A percentile compares a stretch with the other conserved stretches of the same genome.
These are phyloP conservation scores for Thelonectria blattea DNA, from an alignment of 2,329 filamentous ascomycete genomes.

Conservation along the genomic window DNA sequence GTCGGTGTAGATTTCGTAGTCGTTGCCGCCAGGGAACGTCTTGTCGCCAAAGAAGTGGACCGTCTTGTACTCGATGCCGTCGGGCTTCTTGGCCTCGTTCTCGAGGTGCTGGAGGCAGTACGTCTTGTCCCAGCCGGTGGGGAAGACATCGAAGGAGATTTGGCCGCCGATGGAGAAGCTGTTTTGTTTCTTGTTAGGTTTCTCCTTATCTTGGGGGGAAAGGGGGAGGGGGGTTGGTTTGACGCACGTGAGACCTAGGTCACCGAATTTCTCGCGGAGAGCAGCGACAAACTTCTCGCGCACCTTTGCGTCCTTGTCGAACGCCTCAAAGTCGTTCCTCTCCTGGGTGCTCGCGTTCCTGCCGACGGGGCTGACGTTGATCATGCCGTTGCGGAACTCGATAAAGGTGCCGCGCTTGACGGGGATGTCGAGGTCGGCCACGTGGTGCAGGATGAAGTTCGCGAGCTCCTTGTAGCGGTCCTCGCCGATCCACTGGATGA, in stretches of 20 bases:
- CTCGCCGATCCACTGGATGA: conserved; percentile 93
- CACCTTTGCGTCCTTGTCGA: conserved; percentile 79
- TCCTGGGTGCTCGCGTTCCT: conserved; percentile 84
- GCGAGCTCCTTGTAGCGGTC: conserved; percentile 78
- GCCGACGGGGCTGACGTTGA: conserved; percentile 84
- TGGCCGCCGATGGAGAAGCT: conserved; percentile 95
- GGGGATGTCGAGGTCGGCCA: conserved; percentile 83
- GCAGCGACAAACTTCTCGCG: conserved; percentile 76
- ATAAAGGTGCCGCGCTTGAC: conserved; percentile 85
- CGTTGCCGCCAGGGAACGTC: conserved; percentile 88
- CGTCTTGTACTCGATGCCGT: conserved; percentile 78
- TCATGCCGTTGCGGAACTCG: conserved; percentile 91
- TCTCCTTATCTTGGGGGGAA: neutral
- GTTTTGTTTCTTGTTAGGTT: conserved; percentile 10
- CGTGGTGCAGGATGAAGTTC: conserved; percentile 78
- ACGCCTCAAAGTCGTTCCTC: conserved; percentile 81
- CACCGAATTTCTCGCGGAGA: conserved; percentile 80
- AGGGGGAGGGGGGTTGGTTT: conserved; percentile 2
- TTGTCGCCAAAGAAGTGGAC: conserved; percentile 99
- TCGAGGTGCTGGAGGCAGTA: conserved; percentile 92
- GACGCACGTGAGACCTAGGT: conserved; percentile 82
- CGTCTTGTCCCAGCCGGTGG: conserved; percentile 96
- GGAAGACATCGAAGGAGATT: conserved; percentile 99
- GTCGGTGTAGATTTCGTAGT: conserved; percentile 92
- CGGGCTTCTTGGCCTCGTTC: conserved; percentile 72